These are phyloP conservation scores for Apophysomyces variabilis DNA, from an alignment of 371 early-diverging fungal species.

Conservation along the genomic window DNA sequence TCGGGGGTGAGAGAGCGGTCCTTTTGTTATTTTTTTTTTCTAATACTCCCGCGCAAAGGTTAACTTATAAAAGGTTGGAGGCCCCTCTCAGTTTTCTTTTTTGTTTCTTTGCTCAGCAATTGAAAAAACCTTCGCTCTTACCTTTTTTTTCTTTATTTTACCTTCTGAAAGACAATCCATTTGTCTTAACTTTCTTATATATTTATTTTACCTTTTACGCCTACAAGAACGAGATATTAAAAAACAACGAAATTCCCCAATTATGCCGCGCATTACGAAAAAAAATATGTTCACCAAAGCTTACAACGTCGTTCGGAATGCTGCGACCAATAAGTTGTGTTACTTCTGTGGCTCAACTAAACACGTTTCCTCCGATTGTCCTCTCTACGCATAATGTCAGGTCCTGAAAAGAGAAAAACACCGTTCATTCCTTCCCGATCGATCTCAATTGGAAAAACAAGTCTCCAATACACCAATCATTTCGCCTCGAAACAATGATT, in stretches of 20 bases:
- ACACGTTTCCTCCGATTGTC: slow-evolving; percentile 54
- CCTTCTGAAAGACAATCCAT: background rate
- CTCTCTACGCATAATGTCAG: slow-evolving; percentile 43
- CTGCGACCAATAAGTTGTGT: slow-evolving; percentile 32
- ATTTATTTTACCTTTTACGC: slow-evolving; percentile 12
- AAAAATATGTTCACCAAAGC: slow-evolving; percentile 16
- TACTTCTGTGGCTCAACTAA: slow-evolving; percentile 54
- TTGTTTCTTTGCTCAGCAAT: slow-evolving; percentile 10
- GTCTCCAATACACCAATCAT: background rate
- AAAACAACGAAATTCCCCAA: slow-evolving; percentile 14
- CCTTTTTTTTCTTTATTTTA: slow-evolving; percentile 9
- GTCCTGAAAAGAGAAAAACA: background rate
- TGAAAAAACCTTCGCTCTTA: background rate
- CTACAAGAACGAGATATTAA: slow-evolving; percentile 25
- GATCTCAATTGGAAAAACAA: background rate
- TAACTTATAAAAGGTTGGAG: background rate
- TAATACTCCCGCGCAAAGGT: background rate
- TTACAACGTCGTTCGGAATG: slow-evolving; percentile 12
- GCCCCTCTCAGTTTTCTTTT: background rate
- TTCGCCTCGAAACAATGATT: background rate
- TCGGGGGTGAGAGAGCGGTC: background rate
- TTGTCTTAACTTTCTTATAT: slow-evolving; percentile 8
- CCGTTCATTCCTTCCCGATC: background rate
- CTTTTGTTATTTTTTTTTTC: too few species aligned
- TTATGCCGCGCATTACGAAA: slow-evolving; percentile 3